phyloP scores from a whole-genome alignment of 257 asterid genomes.

The Voacanga thouarsii region DNA sequence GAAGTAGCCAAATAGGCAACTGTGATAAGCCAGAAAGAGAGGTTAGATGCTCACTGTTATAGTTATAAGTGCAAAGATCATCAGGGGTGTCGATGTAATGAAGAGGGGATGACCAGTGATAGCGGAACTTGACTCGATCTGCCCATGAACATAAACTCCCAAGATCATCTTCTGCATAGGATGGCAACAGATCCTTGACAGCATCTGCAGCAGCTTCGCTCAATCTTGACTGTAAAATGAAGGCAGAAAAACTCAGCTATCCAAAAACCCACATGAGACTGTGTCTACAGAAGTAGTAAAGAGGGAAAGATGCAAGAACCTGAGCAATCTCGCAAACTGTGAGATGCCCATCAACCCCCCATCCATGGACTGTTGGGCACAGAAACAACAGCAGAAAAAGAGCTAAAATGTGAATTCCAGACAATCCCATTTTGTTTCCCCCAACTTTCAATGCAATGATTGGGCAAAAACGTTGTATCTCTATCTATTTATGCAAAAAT shows the following conservation, averaged over 20 bases:
- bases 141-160: constrained; percentile 86
- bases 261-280: not conserved
- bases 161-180: constrained; percentile 50
- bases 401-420: constrained; percentile 19
- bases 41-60: constrained; percentile 46
- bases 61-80: constrained; percentile 63
- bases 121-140: constrained; percentile 58
- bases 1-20: not conserved
- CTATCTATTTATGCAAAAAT: not conserved
- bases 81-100: constrained; percentile 82
- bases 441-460: not conserved
- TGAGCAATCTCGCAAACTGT: constrained; percentile 69
- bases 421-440: constrained; percentile 32
- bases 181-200: constrained; percentile 60
- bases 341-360: constrained; percentile 91
- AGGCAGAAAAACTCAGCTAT: not conserved
- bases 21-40: not conserved
- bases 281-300: not conserved
- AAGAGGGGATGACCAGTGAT: constrained; percentile 83
- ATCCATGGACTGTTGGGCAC: constrained; percentile 47
- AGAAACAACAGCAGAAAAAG: constrained; percentile 29
- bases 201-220: constrained; percentile 66
- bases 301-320: constrained; percentile 31
- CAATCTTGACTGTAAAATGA: constrained; percentile 49
- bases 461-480: not conserved